Conservation (phyloP, 2,329 filamentous ascomycete species). For the Fusarium sp. region DNA sequence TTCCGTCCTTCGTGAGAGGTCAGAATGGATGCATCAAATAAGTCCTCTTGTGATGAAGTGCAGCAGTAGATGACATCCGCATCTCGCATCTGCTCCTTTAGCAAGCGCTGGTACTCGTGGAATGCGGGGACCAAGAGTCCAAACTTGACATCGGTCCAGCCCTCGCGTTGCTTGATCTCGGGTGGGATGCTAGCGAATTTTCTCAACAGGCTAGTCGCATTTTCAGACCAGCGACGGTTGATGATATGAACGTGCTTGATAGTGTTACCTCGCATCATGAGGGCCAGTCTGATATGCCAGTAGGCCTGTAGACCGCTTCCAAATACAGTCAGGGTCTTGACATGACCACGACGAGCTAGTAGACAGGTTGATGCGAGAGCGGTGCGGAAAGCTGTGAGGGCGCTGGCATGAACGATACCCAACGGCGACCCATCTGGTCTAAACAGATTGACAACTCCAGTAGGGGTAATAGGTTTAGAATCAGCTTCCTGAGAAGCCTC, state of each 20-base stretch:
- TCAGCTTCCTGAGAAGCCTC: constrained; percentile 42
- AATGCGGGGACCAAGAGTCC: constrained; percentile 73
- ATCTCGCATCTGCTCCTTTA: constrained; percentile 73
- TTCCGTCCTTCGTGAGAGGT: constrained; percentile 73
- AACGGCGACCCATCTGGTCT: constrained; percentile 65
- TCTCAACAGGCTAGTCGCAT: constrained; percentile 60
- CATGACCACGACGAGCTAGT: constrained; percentile 68
- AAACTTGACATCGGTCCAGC: constrained; percentile 72
- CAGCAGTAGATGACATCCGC: constrained; percentile 89
- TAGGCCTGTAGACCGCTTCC: constrained; percentile 90
- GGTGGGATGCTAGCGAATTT: constrained; percentile 56
- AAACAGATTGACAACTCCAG: constrained; percentile 75
- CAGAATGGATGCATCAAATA: constrained; percentile 77
- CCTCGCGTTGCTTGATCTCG: constrained; percentile 61
- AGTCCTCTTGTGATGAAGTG: constrained; percentile 74
- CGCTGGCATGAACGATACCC: constrained; percentile 75
- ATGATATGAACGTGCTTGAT: constrained; percentile 84
- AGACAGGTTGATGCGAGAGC: constrained; percentile 74
- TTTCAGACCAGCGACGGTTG: constrained; percentile 73
- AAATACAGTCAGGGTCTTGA: constrained; percentile 82
- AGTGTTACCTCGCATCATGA: constrained; percentile 73
- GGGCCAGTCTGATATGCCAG: constrained; percentile 88
- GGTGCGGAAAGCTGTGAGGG: constrained; percentile 82
- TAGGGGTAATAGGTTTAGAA: constrained; percentile 56
- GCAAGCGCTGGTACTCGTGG: constrained; percentile 68